Conservation (phyloP, 2,329 filamentous ascomycete species). For the Cladophialophora carrionii region DNA sequence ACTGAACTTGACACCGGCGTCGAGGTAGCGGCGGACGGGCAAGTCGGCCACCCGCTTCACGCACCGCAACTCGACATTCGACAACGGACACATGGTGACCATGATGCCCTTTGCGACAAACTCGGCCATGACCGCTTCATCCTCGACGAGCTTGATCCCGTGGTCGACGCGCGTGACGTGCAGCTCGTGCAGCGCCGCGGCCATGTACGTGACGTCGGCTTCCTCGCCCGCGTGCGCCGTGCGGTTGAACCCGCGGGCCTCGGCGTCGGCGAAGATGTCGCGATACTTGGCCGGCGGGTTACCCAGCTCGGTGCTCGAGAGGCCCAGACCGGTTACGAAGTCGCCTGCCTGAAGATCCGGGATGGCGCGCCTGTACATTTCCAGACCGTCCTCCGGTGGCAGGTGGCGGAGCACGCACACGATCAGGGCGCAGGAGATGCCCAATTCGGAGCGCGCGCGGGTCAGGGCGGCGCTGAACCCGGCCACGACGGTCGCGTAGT, state of each 20-base stretch:
- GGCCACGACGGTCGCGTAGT: conserved; percentile 64
- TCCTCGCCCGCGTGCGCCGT: conserved; percentile 80
- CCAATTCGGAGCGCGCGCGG: conserved; percentile 64
- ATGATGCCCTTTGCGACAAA: conserved; percentile 63
- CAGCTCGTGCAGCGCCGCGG: conserved; percentile 64
- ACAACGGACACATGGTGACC: conserved; percentile 73
- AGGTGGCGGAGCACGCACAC: conserved; percentile 67
- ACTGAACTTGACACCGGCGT: conserved; percentile 67
- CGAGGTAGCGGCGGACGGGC: conserved; percentile 66
- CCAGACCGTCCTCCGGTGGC: conserved; percentile 28
- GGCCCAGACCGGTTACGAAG: conserved; percentile 64
- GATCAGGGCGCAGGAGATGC: conserved; percentile 68
- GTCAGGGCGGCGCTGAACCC: conserved; percentile 65
- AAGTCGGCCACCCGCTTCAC: conserved; percentile 58
- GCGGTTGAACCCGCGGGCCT: conserved; percentile 58
- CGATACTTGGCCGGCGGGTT: conserved; percentile 63
- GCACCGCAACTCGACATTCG: conserved; percentile 68
- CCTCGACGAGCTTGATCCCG: conserved; percentile 67
- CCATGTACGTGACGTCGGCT: conserved; percentile 68
- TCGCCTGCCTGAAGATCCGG: conserved; percentile 53
- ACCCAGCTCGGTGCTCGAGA: conserved; percentile 65
- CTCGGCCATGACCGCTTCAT: conserved; percentile 60
- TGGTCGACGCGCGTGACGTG: conserved; percentile 72
- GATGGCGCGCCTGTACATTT: conserved; percentile 33
- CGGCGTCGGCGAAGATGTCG: conserved; percentile 62